phyloP scores from a whole-genome alignment of 2,329 filamentous ascomycete genomes.

The Cladosporium sp. region DNA sequence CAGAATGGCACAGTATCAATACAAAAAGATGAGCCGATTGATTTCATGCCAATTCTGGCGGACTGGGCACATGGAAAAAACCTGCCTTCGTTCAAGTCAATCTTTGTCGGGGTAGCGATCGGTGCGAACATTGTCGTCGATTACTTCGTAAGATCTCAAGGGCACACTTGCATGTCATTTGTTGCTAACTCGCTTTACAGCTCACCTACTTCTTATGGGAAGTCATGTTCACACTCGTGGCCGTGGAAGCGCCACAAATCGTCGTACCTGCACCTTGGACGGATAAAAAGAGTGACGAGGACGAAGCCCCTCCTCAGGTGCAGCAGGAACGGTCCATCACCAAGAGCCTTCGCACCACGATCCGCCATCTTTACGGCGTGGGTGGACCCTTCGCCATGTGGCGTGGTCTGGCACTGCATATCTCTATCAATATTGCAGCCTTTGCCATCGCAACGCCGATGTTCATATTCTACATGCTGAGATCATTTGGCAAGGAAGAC shows the following conservation, averaged over 20 bases:
- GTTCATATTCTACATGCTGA: neutral
- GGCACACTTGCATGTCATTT: neutral
- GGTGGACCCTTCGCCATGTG: slow-evolving; percentile 20
- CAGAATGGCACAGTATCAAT: neutral
- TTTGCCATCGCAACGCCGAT: neutral
- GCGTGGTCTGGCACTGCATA: slow-evolving; percentile 13
- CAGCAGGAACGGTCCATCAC: slow-evolving; percentile 10
- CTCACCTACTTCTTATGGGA: slow-evolving; percentile 9
- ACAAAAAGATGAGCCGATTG: neutral
- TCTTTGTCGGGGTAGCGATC: neutral
- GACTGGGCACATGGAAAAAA: slow-evolving; percentile 6
- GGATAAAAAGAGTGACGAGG: slow-evolving; percentile 46
- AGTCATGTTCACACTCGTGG: neutral
- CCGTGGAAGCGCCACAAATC: slow-evolving; percentile 37
- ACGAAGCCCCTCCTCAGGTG: slow-evolving; percentile 6
- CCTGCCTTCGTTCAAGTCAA: neutral
- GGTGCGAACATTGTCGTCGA: neutral
- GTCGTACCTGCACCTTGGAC: slow-evolving; percentile 40
- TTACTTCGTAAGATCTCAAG: neutral
- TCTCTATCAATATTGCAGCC: neutral
- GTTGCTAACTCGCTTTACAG: slow-evolving; percentile 15
- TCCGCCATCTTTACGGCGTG: slow-evolving; percentile 17
- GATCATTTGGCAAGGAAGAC: neutral
- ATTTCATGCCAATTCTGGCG: neutral
- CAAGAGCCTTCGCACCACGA: slow-evolving; percentile 20